phyloP scores from a whole-genome alignment of 2,329 filamentous ascomycete species.

The Tothia fuscella region DNA sequence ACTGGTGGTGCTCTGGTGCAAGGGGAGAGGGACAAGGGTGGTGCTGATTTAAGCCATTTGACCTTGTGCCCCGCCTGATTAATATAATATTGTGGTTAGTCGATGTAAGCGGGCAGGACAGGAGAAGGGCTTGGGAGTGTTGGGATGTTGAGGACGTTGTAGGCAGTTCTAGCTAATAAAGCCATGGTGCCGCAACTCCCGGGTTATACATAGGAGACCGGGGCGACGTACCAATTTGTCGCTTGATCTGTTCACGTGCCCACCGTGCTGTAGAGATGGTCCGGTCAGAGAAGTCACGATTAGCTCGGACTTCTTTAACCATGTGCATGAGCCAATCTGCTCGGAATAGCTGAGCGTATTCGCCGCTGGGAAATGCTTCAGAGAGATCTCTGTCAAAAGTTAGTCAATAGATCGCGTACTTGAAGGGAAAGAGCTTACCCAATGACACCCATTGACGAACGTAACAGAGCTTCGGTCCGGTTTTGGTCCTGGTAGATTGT shows the following conservation, averaged over 20 bases:
- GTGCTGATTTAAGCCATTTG: slow-evolving; percentile 1
- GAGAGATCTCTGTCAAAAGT: slow-evolving; percentile 63
- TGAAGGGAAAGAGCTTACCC: slow-evolving; percentile 48
- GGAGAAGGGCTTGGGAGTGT: not conserved
- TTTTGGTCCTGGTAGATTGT: slow-evolving; percentile 71
- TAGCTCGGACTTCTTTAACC: slow-evolving; percentile 84
- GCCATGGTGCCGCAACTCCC: not conserved
- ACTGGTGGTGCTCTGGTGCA: no score
- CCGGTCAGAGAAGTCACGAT: slow-evolving; percentile 71
- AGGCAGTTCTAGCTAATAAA: not conserved
- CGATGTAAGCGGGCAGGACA: not conserved
- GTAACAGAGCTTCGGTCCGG: slow-evolving; percentile 81
- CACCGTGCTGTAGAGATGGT: slow-evolving; percentile 93
- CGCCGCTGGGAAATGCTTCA: slow-evolving; percentile 83
- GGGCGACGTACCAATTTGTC: slow-evolving; percentile 46
- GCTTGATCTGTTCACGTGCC: slow-evolving; percentile 95
- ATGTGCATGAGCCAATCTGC: slow-evolving; percentile 81
- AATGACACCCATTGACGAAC: slow-evolving; percentile 94
- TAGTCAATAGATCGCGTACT: slow-evolving; percentile 20
- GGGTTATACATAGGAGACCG: no score
- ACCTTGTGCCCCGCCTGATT: slow-evolving; percentile 5
- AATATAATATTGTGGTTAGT: slow-evolving; percentile 2
- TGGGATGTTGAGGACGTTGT: not conserved
- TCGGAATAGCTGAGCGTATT: slow-evolving; percentile 74
- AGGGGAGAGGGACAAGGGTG: no score